phyloP scores from a whole-genome alignment of 768 basidiomycete genomes.

The Pleurotus pulmonarius region DNA sequence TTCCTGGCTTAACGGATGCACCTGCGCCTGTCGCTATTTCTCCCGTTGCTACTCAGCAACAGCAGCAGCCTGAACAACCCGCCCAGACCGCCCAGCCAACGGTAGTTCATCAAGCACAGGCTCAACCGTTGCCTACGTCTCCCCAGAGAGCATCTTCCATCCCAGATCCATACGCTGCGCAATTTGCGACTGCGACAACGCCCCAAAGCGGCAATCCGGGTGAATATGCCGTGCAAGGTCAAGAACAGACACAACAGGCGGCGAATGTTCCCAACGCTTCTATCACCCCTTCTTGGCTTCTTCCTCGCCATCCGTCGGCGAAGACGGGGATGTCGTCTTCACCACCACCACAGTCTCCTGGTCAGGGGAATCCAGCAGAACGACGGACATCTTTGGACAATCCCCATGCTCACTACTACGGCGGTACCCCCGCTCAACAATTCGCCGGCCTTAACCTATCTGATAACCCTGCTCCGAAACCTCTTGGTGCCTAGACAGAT shows the following conservation, averaged over 20 bases:
- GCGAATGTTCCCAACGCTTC: not conserved
- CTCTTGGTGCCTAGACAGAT: not conserved
- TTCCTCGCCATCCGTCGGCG: conserved; percentile 5
- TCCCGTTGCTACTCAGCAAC: conserved; percentile 9
- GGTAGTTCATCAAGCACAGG: not conserved
- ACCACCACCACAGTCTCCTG: conserved; percentile 1
- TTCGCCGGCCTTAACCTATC: not conserved
- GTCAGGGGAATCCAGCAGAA: not conserved
- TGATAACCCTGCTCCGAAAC: not conserved
- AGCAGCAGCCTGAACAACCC: conserved; percentile 11
- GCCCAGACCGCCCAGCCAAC: not conserved
- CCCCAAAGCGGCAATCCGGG: not conserved
- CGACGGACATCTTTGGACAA: not conserved
- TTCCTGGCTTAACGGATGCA: conserved; percentile 66
- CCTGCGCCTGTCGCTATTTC: conserved; percentile 10
- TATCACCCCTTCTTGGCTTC: not conserved
- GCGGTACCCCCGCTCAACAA: conserved; percentile 1
- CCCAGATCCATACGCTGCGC: conserved; percentile 3
- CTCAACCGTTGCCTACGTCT: not conserved
- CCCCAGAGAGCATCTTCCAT: not conserved
- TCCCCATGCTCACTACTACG: not conserved
- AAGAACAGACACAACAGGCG: not conserved
- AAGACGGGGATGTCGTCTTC: not conserved
- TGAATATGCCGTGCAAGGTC: not conserved
- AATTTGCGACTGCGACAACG: not conserved